A percentile compares a stretch with the other conserved stretches of the same genome.
These are phyloP conservation scores for Cryptosporidium canis DNA, from an alignment of 169 alveolate genomes.

Conservation along the genomic window DNA sequence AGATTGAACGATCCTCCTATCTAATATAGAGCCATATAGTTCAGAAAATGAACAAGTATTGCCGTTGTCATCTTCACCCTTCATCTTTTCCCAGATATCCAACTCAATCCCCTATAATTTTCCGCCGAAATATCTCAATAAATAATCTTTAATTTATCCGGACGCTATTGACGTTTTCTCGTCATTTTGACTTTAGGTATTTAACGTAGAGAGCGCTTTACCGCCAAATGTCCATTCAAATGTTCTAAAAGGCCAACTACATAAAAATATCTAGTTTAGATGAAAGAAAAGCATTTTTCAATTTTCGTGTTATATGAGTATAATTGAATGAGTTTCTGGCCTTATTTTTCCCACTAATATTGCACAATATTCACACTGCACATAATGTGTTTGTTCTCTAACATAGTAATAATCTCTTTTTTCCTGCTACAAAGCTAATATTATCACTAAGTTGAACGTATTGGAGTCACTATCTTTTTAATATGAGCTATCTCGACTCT, in stretches of 20 bases:
- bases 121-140: background rate
- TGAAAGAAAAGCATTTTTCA: background rate
- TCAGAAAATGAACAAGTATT: slow-evolving; percentile 22
- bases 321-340: no score
- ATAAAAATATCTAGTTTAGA: background rate
- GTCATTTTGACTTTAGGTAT: slow-evolving; percentile 4
- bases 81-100: background rate
- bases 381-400: no score
- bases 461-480: no score
- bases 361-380: no score
- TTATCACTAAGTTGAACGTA: no score
- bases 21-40: slow-evolving; percentile 39
- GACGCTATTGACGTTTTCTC: background rate
- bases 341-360: no score
- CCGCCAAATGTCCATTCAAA: background rate
- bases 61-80: background rate
- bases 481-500: no score
- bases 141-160: background rate
- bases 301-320: background rate
- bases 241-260: background rate
- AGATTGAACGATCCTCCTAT: slow-evolving; percentile 57
- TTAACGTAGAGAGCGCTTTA: background rate
- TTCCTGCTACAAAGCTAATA: no score
- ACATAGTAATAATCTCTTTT: no score
- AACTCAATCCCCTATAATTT: background rate